These are phyloP conservation scores for Fusarium subglutinans DNA, from an alignment of 2,329 filamentous ascomycete genomes.

Conservation along the genomic window DNA sequence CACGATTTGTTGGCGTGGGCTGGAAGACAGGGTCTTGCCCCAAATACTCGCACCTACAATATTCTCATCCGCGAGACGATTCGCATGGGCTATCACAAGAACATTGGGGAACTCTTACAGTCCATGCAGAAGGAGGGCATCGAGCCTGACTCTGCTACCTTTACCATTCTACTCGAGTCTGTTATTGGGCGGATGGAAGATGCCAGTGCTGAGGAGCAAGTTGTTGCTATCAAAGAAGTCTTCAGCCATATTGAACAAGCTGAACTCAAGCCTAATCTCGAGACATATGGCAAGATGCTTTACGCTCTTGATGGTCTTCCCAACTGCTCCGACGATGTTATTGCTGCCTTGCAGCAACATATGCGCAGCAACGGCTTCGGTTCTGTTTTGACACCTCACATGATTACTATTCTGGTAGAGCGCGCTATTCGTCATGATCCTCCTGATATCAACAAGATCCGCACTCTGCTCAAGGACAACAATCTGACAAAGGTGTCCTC, in stretches of 20 bases:
- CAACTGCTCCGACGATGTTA: conserved; percentile 56
- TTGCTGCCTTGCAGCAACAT: conserved; percentile 69
- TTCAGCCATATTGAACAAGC: conserved; percentile 66
- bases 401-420: conserved; percentile 78
- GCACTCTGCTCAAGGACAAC: conserved; percentile 67
- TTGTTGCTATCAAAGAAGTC: conserved; percentile 60
- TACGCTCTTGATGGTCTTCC: conserved; percentile 55
- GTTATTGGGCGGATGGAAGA: conserved; percentile 56
- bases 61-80: conserved; percentile 71
- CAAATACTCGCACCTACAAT: conserved; percentile 72
- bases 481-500: conserved; percentile 49
- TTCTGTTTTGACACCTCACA: conserved; percentile 68
- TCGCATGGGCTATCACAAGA: conserved; percentile 55
- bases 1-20: conserved; percentile 68
- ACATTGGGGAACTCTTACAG: conserved; percentile 62
- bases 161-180: conserved; percentile 75
- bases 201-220: conserved; percentile 58
- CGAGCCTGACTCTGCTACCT: conserved; percentile 72
- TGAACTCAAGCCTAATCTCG: conserved; percentile 67
- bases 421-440: conserved; percentile 69
- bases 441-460: conserved; percentile 68
- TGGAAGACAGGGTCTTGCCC: conserved; percentile 61
- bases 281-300: conserved; percentile 76
- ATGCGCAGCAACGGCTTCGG: conserved; percentile 65
- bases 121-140: conserved; percentile 68